Evolutionary conservation across 768 basidiomycete genomes (phyloP).

Genomic region (Daedaleopsis nitida): DNA sequence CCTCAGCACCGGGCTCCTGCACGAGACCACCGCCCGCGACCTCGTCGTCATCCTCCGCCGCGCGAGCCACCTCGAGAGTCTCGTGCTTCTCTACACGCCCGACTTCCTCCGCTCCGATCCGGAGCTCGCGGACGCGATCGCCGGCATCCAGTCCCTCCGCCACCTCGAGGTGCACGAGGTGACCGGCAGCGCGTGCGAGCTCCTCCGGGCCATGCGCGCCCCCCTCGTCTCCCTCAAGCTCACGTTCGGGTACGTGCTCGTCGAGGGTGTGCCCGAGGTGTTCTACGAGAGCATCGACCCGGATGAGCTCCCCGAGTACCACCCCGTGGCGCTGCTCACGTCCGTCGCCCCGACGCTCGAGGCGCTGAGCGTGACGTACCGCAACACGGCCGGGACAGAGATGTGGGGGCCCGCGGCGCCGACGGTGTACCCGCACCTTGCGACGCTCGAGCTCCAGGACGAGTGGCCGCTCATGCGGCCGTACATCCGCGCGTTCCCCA

Average conservation of each 20-base stretch:
- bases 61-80: neutral
- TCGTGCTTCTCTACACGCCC: neutral
- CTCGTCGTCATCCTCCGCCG: neutral
- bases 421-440: neutral
- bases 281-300: neutral
- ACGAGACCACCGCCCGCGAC: neutral
- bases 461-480: neutral
- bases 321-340: neutral
- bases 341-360: neutral
- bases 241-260: neutral
- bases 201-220: neutral
- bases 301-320: neutral
- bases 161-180: neutral
- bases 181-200: neutral
- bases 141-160: neutral
- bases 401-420: neutral
- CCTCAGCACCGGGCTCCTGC: neutral
- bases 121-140: neutral
- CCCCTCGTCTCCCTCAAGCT: neutral
- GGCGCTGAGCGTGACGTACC: neutral
- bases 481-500: slow-evolving; percentile 2
- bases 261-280: neutral
- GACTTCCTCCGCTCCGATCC: neutral
- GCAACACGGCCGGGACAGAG: neutral
- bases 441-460: neutral